Conservation (phyloP, 306 rosid genomes). For the Rosa chinensis region DNA sequence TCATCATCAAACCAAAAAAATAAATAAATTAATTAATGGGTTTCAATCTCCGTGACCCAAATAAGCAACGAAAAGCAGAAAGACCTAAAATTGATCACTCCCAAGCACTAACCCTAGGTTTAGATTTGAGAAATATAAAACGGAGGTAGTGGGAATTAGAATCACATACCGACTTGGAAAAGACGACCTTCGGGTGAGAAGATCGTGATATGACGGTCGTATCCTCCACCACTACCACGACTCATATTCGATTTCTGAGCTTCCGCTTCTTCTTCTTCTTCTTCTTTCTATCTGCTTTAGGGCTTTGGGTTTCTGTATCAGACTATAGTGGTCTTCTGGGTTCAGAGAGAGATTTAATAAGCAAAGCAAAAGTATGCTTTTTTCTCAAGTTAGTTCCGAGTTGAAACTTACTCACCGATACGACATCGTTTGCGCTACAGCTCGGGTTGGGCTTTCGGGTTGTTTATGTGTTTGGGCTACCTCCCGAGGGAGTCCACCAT, state of each 20-base stretch:
- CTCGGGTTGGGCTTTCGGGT: neutral
- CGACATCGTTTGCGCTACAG: neutral
- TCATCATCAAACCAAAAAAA: neutral
- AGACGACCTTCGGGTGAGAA: constrained; percentile 99
- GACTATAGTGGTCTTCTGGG: neutral
- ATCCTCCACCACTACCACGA: constrained; percentile 94
- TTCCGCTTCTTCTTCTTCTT: constrained; percentile 4
- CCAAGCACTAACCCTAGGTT: neutral
- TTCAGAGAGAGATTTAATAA: neutral
- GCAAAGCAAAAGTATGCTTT: constrained; percentile 20
- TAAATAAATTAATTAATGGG: neutral
- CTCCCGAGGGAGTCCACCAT: neutral
- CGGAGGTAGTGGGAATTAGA: neutral
- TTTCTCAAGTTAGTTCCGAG: constrained; percentile 28
- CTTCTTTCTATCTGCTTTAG: neutral
- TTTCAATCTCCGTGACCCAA: neutral
- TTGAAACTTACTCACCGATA: neutral
- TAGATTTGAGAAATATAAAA: neutral
- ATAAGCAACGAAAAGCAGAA: neutral
- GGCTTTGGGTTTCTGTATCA: constrained; percentile 12
- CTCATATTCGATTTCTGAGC: constrained; percentile 32
- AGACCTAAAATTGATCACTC: neutral
- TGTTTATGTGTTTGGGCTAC: neutral
- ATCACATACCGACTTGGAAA: constrained; percentile 62
- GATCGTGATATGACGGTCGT: constrained; percentile 96